Percentiles rank a stretch among this genome's conserved stretches.
phyloP scores from a whole-genome alignment of 371 early-diverging fungal genomes.

The Synchytrium microbalum region DNA sequence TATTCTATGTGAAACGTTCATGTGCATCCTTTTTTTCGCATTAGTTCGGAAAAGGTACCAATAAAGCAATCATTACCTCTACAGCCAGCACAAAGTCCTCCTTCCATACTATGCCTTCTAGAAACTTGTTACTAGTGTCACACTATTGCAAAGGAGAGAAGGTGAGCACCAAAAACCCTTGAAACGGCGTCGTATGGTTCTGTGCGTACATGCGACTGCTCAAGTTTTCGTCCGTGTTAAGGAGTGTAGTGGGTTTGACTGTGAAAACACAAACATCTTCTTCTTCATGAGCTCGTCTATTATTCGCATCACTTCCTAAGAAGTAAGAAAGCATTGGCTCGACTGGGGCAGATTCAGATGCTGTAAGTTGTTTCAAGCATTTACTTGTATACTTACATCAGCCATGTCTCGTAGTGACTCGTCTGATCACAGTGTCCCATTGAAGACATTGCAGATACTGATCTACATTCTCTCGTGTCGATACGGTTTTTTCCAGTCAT shows the following conservation, averaged over 20 bases:
- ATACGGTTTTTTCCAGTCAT: too few species aligned
- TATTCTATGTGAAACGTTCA: too few species aligned
- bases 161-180: background rate
- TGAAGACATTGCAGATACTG: conserved; percentile 73
- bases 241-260: conserved; percentile 66
- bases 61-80: conserved; percentile 80
- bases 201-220: conserved; percentile 10
- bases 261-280: conserved; percentile 75
- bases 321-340: background rate
- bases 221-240: conserved; percentile 77
- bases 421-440: conserved; percentile 92
- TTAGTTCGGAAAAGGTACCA: conserved; percentile 92
- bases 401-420: conserved; percentile 79
- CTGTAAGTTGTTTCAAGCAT: too few species aligned
- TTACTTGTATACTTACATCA: conserved; percentile 53
- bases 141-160: conserved; percentile 48
- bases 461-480: conserved; percentile 79
- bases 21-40: conserved; percentile 3
- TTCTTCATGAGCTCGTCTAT: conserved; percentile 81
- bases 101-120: conserved; percentile 82
- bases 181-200: background rate
- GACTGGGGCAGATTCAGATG: background rate
- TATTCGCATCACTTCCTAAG: conserved; percentile 72
- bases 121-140: conserved; percentile 75
- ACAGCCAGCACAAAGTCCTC: conserved; percentile 85